Evolutionary conservation across 768 basidiomycete genomes (phyloP).

Genomic region (Boletus reticulatus): DNA sequence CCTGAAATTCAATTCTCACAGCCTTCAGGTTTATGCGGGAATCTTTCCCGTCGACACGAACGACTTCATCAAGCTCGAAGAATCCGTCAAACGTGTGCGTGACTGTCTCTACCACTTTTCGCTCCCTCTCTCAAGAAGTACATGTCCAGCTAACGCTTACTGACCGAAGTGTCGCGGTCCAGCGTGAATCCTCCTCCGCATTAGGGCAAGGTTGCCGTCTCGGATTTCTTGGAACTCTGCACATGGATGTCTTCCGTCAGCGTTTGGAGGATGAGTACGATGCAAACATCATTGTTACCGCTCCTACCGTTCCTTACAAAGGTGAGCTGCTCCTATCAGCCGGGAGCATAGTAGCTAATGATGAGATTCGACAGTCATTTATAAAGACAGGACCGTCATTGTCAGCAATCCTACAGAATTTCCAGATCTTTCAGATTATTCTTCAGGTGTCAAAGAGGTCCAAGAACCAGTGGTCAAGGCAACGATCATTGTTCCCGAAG

Average conservation of each 20-base stretch:
- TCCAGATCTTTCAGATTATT: conserved; percentile 71
- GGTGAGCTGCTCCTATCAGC: conserved; percentile 35
- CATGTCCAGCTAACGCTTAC: conserved; percentile 68
- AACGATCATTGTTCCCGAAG: conserved; percentile 92
- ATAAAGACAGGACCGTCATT: conserved; percentile 56
- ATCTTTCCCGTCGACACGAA: conserved; percentile 89
- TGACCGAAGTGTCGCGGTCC: conserved; percentile 86
- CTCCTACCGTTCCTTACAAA: conserved; percentile 94
- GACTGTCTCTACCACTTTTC: neutral
- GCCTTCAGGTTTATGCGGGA: conserved; percentile 82
- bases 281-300: conserved; percentile 91
- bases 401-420: conserved; percentile 96
- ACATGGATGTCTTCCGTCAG: conserved; percentile 96
- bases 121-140: conserved; percentile 9
- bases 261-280: conserved; percentile 96
- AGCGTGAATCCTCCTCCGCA: conserved; percentile 90
- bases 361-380: conserved; percentile 54
- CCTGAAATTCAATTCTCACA: neutral
- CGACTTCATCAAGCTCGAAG: conserved; percentile 93
- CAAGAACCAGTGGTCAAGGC: conserved; percentile 94
- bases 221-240: conserved; percentile 92
- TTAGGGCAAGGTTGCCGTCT: conserved; percentile 93
- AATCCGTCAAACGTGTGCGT: conserved; percentile 86
- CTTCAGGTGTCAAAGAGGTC: conserved; percentile 64
- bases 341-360: neutral